Evolutionary conservation across 2,329 filamentous ascomycete species (phyloP), one percentile per base, ranked within the genome.

Genomic region (Phoma sp.): DNA sequence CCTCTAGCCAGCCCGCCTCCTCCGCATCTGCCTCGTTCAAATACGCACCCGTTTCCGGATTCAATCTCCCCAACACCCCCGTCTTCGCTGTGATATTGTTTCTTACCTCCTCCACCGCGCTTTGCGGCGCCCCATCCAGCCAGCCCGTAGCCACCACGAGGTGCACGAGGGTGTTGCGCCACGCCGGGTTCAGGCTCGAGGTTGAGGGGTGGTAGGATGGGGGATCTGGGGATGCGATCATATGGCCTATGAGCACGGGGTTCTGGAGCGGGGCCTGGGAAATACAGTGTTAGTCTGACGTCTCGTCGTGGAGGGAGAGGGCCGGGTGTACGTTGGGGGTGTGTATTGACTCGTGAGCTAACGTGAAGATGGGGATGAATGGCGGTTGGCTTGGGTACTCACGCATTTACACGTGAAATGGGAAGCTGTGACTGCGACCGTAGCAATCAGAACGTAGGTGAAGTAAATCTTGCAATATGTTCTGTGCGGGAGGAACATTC

Each of bases 11-110:
- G 2, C 65, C 49, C n/a, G 55, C 58, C 40, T 69, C 62, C 29
- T 59, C 63, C 11, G 43, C 40, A 60, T 71, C 66, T 2, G 57
- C 48, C 52, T 73, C 68, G 30, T 71, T 71, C 44, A 69, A 67
- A 42, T 70, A 71, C 1, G 68, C 65, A 0, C 68, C 68, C 1
- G 59, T 65, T 0, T 67, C 53, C 1, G 66, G 67, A 0, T 57
- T 53, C 14, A 67, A 46, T 8, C 54, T 25, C 0, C 63, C 57
- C 22, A 71, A 50, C 1, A 49, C 44, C 18, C 61, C 46, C 5
- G 48, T 63, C 36, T 65, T 67, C 1, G 41, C 33, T 2, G 63
- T 69, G 7, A 66, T 51, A 23, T 67, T 59, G 0, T 14, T 4
- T 35, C 66, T 67, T 1, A 69, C 62, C 3, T 47, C 22, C 10